These are phyloP conservation scores for Capsella bursapastoris DNA, from an alignment of 345 rosid genomes.

Conservation along the genomic window DNA sequence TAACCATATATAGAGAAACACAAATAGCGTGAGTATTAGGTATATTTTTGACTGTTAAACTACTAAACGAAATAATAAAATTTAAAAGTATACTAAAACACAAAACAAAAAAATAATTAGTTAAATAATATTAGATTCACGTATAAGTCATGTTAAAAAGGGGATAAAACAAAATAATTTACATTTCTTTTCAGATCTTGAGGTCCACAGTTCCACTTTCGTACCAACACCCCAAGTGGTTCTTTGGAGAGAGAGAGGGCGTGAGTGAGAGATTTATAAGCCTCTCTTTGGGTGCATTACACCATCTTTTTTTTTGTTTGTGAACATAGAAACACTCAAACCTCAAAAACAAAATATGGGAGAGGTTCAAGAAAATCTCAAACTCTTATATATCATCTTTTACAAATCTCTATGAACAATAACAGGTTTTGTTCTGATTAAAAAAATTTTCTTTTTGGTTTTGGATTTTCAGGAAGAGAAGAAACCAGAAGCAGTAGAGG, in stretches of 20 bases:
- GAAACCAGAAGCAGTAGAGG: conserved; percentile 43
- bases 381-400: conserved; percentile 35
- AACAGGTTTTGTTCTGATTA: background rate
- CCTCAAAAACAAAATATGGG: conserved; percentile 30
- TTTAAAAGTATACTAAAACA: background rate
- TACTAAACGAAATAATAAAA: conserved; percentile 4
- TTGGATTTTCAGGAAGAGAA: conserved; percentile 40
- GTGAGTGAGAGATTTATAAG: conserved; percentile 41
- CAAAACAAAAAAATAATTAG: conserved; percentile 3
- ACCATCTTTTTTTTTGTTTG: conserved; percentile 16
- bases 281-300: conserved; percentile 33
- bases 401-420: conserved; percentile 34
- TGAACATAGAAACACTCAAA: conserved; percentile 42
- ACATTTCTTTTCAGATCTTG: conserved; percentile 45
- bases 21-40: conserved; percentile 34
- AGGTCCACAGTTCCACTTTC: conserved; percentile 48
- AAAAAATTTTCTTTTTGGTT: background rate
- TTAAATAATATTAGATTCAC: conserved; percentile 28
- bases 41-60: conserved; percentile 29
- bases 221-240: conserved; percentile 47
- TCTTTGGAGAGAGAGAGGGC: conserved; percentile 19
- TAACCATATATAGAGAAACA: conserved; percentile 21
- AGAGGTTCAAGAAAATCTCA: conserved; percentile 47
- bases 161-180: conserved; percentile 35
- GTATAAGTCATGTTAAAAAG: conserved; percentile 41